phyloP scores from a whole-genome alignment of 2,329 filamentous ascomycete species.

The Scytalidium lignicola region DNA sequence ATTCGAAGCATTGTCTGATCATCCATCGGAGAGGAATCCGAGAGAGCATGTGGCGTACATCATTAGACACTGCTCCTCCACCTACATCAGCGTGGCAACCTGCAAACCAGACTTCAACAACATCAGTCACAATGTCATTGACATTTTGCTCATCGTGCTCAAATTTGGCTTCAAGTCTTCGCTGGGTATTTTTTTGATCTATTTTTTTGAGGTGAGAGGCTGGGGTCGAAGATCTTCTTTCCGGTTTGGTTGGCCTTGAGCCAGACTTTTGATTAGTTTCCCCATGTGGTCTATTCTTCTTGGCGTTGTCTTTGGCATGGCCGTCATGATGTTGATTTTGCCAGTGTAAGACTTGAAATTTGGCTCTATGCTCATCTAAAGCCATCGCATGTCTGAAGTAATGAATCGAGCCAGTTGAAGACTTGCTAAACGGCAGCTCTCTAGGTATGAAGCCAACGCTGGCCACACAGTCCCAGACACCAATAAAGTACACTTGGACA shows the following conservation, averaged over 20 bases:
- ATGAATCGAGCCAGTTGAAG: slow-evolving; percentile 29
- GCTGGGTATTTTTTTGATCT: slow-evolving; percentile 14
- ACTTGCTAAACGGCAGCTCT: slow-evolving; percentile 33
- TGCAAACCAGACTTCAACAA: slow-evolving; percentile 37
- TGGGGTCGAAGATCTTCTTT: slow-evolving; percentile 2
- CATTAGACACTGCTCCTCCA: slow-evolving; percentile 37
- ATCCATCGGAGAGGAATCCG: slow-evolving; percentile 43
- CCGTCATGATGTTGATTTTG: slow-evolving; percentile 24
- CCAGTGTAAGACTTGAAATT: slow-evolving; percentile 37
- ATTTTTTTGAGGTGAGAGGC: slow-evolving; percentile 4
- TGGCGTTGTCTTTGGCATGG: slow-evolving; percentile 2
- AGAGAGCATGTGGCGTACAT: slow-evolving; percentile 36
- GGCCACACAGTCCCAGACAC: slow-evolving; percentile 36
- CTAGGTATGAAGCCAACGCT: slow-evolving; percentile 36
- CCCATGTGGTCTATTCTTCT: background rate
- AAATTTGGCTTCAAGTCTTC: slow-evolving; percentile 14
- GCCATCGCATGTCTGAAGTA: slow-evolving; percentile 40
- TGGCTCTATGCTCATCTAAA: slow-evolving; percentile 37
- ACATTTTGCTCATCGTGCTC: slow-evolving; percentile 6
- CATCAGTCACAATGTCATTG: slow-evolving; percentile 35
- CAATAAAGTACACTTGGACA: slow-evolving; percentile 37
- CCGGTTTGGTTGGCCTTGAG: background rate
- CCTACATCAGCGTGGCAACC: slow-evolving; percentile 39
- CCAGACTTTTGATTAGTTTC: too few relatives aligned
- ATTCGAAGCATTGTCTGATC: slow-evolving; percentile 41